A percentile compares a stretch with the other conserved stretches of the same genome.
phyloP scores from a whole-genome alignment of 805 yeast species.

The Metschnikowia continentalis region DNA sequence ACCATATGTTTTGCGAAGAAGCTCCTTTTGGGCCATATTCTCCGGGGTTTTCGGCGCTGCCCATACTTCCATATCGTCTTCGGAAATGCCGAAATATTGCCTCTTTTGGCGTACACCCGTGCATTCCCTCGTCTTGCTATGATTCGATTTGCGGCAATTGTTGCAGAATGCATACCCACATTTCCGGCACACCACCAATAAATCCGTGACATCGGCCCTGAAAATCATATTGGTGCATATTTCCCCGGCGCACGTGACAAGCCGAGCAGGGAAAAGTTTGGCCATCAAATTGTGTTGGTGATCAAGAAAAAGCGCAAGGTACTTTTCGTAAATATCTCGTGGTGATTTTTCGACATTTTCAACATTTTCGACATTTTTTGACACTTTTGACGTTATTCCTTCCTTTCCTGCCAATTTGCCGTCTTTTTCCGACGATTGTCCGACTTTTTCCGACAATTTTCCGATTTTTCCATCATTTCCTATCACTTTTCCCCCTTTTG shows the following conservation, averaged over 20 bases:
- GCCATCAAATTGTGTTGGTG: constrained; percentile 42
- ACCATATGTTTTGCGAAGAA: constrained; percentile 44
- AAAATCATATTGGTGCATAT: constrained; percentile 45
- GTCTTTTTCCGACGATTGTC: no score
- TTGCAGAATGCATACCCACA: constrained; percentile 56
- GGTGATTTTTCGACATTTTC: not conserved
- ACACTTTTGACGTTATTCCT: no score
- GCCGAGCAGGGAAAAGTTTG: constrained; percentile 43
- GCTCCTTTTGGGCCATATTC: not conserved
- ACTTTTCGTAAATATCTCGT: constrained; percentile 18
- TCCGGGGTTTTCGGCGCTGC: constrained; percentile 30
- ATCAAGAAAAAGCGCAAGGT: constrained; percentile 31
- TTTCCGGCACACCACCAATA: constrained; percentile 44
- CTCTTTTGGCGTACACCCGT: constrained; percentile 17
- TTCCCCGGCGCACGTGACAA: constrained; percentile 48
- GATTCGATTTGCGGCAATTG: constrained; percentile 58
- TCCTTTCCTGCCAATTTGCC: no score
- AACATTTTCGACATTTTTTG: no score
- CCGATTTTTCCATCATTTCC: no score
- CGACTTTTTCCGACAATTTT: no score
- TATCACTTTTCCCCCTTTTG: no score
- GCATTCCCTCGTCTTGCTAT: constrained; percentile 50
- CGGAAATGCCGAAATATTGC: constrained; percentile 26
- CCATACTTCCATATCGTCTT: constrained; percentile 34
- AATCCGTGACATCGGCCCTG: constrained; percentile 42